Percentiles rank a stretch among this genome's conserved stretches.
phyloP scores from a whole-genome alignment of 805 yeast species.

The Hanseniaspora singularis region DNA sequence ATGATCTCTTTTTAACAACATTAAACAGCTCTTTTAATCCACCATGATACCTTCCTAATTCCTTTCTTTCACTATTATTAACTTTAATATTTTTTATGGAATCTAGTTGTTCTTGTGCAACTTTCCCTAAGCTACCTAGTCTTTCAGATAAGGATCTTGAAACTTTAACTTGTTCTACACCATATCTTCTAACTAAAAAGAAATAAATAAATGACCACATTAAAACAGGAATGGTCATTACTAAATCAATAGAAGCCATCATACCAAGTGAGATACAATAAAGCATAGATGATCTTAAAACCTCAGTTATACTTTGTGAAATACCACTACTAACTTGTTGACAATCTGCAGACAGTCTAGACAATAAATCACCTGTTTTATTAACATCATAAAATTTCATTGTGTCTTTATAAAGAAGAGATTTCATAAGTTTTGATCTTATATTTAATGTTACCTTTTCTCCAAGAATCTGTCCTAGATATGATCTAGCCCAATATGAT shows the following conservation, averaged over 20 bases:
- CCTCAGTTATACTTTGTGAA: constrained; percentile 86
- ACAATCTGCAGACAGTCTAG: constrained; percentile 80
- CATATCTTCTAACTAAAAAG: constrained; percentile 67
- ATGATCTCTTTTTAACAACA: constrained; percentile 70
- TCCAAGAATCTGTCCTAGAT: constrained; percentile 45
- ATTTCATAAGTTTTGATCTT: constrained; percentile 63
- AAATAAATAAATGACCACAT: constrained; percentile 72
- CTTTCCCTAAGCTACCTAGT: constrained; percentile 75
- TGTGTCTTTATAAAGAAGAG: constrained; percentile 75
- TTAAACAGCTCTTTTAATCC: constrained; percentile 56
- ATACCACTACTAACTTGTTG: constrained; percentile 78
- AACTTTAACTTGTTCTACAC: constrained; percentile 62
- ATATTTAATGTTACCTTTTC: constrained; percentile 72
- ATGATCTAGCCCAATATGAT: constrained; percentile 68
- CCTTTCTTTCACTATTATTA: constrained; percentile 77
- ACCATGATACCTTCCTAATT: constrained; percentile 59
- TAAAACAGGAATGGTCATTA: constrained; percentile 68
- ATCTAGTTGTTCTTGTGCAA: constrained; percentile 81
- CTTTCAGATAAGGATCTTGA: constrained; percentile 75
- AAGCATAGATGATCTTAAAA: constrained; percentile 66
- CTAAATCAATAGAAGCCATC: constrained; percentile 79
- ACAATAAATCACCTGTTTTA: constrained; percentile 85
- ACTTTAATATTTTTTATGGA: constrained; percentile 84
- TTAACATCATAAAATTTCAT: constrained; percentile 80
- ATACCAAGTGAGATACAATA: constrained; percentile 78